phyloP scores from a whole-genome alignment of 2,329 filamentous ascomycete species.

The Penicillium sp. region DNA sequence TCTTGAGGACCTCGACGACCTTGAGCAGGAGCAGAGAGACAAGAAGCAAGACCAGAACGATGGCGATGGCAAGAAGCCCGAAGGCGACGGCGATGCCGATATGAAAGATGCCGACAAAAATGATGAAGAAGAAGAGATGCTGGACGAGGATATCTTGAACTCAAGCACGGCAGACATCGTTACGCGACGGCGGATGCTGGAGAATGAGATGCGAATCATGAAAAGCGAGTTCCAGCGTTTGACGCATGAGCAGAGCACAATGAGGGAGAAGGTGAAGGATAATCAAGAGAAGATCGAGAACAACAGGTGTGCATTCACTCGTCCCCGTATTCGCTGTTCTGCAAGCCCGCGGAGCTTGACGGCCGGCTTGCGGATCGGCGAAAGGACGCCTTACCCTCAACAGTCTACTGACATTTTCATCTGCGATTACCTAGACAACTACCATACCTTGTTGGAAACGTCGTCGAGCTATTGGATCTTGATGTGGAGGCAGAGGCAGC shows the following conservation, averaged over 20 bases:
- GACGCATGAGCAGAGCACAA: constrained; percentile 90
- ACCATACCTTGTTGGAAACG: constrained; percentile 96
- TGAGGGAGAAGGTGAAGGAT: constrained; percentile 99
- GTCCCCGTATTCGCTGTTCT: not conserved
- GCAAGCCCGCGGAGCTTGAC: constrained; percentile 17
- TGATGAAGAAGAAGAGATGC: constrained; percentile 70
- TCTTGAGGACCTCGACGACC: constrained; percentile 85
- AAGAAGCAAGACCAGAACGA: constrained; percentile 63
- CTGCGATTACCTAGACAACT: constrained; percentile 65
- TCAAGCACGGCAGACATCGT: constrained; percentile 93
- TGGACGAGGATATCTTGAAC: constrained; percentile 90
- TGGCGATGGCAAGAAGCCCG: constrained; percentile 55
- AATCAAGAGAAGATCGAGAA: constrained; percentile 99
- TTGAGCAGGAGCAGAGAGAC: constrained; percentile 76
- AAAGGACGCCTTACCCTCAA: not conserved
- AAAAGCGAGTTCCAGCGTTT: constrained; percentile 93
- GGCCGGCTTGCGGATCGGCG: constrained; percentile 2
- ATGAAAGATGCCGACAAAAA: constrained; percentile 80
- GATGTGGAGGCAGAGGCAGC: constrained; percentile 94
- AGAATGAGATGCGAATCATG: constrained; percentile 99
- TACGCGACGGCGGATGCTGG: constrained; percentile 83
- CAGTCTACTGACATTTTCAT: constrained; percentile 12
- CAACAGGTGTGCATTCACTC: constrained; percentile 66
- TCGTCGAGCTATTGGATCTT: constrained; percentile 93
- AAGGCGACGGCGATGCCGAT: constrained; percentile 71